Base-by-base conservation (phyloP, 305 asterid species). In the Fraxinus greggii region DNA sequence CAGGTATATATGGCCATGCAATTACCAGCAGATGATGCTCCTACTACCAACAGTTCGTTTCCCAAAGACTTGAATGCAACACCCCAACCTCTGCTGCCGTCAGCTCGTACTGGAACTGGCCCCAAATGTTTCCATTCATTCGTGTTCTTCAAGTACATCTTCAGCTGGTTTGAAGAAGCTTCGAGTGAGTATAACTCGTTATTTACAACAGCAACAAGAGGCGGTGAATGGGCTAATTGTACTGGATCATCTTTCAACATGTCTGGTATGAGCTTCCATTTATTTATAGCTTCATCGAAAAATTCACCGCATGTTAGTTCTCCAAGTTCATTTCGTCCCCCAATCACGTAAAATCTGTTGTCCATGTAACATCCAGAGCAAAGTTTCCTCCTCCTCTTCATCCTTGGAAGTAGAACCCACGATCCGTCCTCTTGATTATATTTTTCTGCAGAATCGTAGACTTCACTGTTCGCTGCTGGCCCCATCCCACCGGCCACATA, bases 361-460 rank as follows among this genome's bases (percentile, higher is more conserved):
- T 93, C 98, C 98, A 93, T 91, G 86, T 85, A 92, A 70, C 90
- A 91, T 0, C 98, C 97, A 0, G 98, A 80, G 31, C 95, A 93
- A 0, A 91, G 82, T 45, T 87, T 86, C 78, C 97, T 75, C 76
- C 42, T 88, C 80, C 73, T 84, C 7, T 80, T 89, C 98, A 93
- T 93, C 89, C 88, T 82, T 0, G 95, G 98, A 65, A 93, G 91
- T 0, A 85, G 80, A 5, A 86, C 92, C 98, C 98, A 93, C 0
- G 84, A 80, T 19, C 89, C 84, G 17, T 56, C 82, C 33, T 83
- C 87, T 0, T 94, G 88, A 51, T 89, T 84, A 83, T 93, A 93
- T 59, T 78, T 92, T 76, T 93, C 98, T 3, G 94, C 95, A 0
- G 93, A 81, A 89, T 89, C 87, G 4, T 85, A 89, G 8, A 92